phyloP scores from a whole-genome alignment of 2,329 filamentous ascomycete species.

The Aspergillus quadricinctus region DNA sequence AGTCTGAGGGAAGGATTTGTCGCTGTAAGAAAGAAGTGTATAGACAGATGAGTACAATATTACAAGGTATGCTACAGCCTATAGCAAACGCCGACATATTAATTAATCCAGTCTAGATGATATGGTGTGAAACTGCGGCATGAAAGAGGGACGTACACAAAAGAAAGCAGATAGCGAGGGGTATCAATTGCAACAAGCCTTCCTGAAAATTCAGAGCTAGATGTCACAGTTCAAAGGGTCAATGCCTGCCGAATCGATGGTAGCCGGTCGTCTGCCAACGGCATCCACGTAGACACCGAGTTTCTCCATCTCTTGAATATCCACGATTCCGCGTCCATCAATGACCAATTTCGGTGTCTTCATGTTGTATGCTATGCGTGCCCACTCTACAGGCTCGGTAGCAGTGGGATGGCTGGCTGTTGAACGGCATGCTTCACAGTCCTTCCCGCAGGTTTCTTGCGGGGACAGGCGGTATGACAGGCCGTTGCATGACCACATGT shows the following conservation, averaged over 20 bases:
- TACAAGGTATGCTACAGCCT: no score
- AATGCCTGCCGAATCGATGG: background rate
- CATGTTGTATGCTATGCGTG: conserved; percentile 42
- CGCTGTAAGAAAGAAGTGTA: no score
- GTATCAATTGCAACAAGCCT: background rate
- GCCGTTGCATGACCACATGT: conserved; percentile 20
- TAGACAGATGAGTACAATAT: background rate
- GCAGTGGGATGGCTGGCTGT: conserved; percentile 12
- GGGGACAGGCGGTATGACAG: conserved; percentile 18
- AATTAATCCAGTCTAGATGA: background rate
- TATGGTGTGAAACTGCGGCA: background rate
- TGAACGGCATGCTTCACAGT: conserved; percentile 24
- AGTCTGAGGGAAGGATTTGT: no score
- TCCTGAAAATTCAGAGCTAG: background rate
- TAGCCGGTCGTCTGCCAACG: conserved; percentile 22
- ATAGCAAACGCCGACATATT: background rate
- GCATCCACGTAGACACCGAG: conserved; percentile 34
- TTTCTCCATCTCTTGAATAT: conserved; percentile 30
- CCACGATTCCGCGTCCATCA: conserved; percentile 42
- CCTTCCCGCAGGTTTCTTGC: conserved; percentile 21
- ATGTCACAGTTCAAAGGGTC: background rate
- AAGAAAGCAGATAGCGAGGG: background rate
- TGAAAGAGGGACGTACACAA: background rate
- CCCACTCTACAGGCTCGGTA: conserved; percentile 42
- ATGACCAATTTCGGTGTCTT: conserved; percentile 48